Conservation (phyloP, 345 rosid genomes). For the Psidium friedrichsthalianum region DNA sequence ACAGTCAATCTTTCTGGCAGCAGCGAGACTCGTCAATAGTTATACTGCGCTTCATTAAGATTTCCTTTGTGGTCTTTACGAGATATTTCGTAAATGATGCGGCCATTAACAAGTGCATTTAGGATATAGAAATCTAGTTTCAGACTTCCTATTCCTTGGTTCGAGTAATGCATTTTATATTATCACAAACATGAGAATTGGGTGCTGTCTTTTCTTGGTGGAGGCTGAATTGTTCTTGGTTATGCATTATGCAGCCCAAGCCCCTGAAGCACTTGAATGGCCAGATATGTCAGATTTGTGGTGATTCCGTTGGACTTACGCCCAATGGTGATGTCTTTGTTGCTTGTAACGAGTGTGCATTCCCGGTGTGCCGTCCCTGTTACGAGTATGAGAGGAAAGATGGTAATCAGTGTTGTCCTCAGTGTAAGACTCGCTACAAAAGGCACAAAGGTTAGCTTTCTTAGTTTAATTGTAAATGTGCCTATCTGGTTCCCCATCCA, state of each 20-base stretch:
- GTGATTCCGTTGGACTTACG: slow-evolving; percentile 65
- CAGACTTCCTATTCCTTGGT: neutral
- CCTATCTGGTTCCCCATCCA: neutral
- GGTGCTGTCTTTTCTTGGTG: neutral
- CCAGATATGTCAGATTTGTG: slow-evolving; percentile 92
- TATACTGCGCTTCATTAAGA: neutral
- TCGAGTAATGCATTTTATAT: neutral
- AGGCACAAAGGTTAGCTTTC: slow-evolving; percentile 70
- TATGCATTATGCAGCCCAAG: slow-evolving; percentile 57
- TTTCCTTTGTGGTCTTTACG: neutral
- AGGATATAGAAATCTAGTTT: neutral
- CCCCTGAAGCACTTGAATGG: slow-evolving; percentile 64
- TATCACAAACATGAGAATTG: neutral
- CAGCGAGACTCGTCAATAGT: neutral
- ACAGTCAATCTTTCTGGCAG: neutral
- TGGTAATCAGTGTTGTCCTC: slow-evolving; percentile 96
- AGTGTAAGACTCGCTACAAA: slow-evolving; percentile 97
- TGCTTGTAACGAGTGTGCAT: slow-evolving; percentile 98
- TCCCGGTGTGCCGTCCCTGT: slow-evolving; percentile 97
- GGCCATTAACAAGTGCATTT: neutral
- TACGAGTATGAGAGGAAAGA: slow-evolving; percentile 98
- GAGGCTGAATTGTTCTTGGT: neutral
- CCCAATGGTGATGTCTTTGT: slow-evolving; percentile 70
- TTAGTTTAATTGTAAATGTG: neutral
- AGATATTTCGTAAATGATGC: neutral